Evolutionary conservation across 208 protist genomes (phyloP).

Genomic region (Trypanosoma lewisi): DNA sequence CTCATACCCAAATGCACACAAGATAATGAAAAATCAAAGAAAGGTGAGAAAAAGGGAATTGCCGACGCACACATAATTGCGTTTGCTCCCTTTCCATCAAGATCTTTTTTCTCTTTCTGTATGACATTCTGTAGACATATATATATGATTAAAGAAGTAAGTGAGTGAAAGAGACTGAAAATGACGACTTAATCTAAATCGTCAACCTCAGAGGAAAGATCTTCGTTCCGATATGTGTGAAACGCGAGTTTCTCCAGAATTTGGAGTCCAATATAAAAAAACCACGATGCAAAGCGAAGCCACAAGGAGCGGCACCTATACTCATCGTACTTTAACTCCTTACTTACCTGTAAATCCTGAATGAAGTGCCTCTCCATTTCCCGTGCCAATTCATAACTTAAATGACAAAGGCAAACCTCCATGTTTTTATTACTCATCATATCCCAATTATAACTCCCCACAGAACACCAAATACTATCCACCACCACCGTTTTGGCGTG

Average conservation of each 20-base stretch:
- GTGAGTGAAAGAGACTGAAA: too few relatives aligned
- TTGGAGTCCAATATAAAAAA: slow-evolving; percentile 82
- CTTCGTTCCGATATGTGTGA: slow-evolving; percentile 28
- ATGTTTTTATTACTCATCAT: slow-evolving; percentile 92
- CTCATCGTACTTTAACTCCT: slow-evolving; percentile 64
- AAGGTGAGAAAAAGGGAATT: too few relatives aligned
- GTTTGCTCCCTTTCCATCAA: too few relatives aligned
- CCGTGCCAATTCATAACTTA: slow-evolving; percentile 57
- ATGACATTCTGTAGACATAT: not conserved
- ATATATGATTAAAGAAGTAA: not conserved
- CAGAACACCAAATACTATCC: slow-evolving; percentile 89
- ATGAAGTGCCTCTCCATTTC: slow-evolving; percentile 89
- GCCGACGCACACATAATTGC: too few relatives aligned
- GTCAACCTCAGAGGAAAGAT: slow-evolving; percentile 57
- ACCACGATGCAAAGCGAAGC: slow-evolving; percentile 73
- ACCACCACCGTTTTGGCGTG: slow-evolving; percentile 92
- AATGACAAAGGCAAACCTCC: slow-evolving; percentile 83
- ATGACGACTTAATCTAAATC: slow-evolving; percentile 45
- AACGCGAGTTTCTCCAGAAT: slow-evolving; percentile 76
- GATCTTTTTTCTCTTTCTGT: too few relatives aligned
- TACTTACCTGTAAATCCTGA: slow-evolving; percentile 52
- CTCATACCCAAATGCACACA: too few relatives aligned
- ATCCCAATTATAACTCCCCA: slow-evolving; percentile 93
- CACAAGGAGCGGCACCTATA: slow-evolving; percentile 64
- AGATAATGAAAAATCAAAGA: too few relatives aligned